Base-by-base conservation (phyloP, 2,329 filamentous ascomycete species). In the Penicillium brasilianum region DNA sequence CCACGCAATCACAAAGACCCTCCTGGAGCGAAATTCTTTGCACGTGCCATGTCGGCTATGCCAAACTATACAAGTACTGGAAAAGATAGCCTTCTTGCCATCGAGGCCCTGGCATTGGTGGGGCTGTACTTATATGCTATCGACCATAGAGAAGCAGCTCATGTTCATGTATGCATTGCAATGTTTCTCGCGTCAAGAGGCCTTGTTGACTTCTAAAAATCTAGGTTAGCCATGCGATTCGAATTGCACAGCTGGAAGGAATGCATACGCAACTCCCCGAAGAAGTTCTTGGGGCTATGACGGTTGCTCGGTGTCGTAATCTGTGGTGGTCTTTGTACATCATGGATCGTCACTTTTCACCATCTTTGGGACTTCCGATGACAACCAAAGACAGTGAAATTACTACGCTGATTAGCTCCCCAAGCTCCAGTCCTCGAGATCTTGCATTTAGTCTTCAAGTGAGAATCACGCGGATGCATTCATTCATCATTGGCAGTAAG, bases 301-400 rank as follows among this genome's bases (percentile, higher is more conserved):
- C 73, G 0, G 71, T 78, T 0, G 62, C 66, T 0, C 68, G 70
- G 0, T 79, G 76, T 44, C 75, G 76, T 1, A 73, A 75, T 58
- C 63, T 80, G 1, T 81, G 78, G 78, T 79, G 78, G 77, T 77
- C 77, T 0, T 54, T 79, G 4, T 80, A 80, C 43, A 77, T 77
- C 18, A 76, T 78, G 69, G 78, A 80, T 28, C 70, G 75, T 0
- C 76, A 80, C 16, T 75, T 80, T 37, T 80, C 76, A 0, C 75
- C 76, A 0, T 78, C 78, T 0, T 11, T 80, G 0, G 78, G 78
- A 1, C 59, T 79, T 5, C 78, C 78, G 0, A 78, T 78, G 71
- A 73, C 71, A 0, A 74, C 72, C 0, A 72, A 74, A n/a, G 77
- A 80, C 43, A 68, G 68, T 20, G 77, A 80, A 25, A 78, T 80